Evolutionary conservation across 78 protist species (phyloP).

Genomic region (Dictyostelium firmibasis): DNA sequence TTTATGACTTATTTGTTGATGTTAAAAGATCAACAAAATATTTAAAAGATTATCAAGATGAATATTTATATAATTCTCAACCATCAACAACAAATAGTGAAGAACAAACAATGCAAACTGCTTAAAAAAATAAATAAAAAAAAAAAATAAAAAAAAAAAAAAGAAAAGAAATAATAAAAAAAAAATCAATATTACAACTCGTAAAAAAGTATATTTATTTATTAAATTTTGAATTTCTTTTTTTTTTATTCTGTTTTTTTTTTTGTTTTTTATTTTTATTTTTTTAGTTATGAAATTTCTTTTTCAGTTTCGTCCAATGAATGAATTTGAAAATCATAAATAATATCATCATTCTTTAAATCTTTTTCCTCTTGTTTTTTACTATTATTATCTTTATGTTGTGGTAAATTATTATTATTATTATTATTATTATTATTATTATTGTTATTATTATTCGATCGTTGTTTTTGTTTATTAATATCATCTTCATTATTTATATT

Average conservation of each 20-base stretch:
- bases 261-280: background rate
- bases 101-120: background rate
- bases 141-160: background rate
- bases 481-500: background rate
- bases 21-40: slow-evolving; percentile 91
- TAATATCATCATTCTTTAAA: background rate
- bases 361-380: background rate
- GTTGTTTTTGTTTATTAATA: background rate
- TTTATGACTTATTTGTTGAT: slow-evolving; percentile 94
- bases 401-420: background rate
- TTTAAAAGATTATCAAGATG: slow-evolving; percentile 90
- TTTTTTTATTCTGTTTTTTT: background rate
- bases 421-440: too few relatives aligned
- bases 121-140: background rate
- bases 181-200: background rate
- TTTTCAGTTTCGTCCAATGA: slow-evolving; percentile 5
- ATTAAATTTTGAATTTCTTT: background rate
- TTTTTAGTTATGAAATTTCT: background rate
- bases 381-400: background rate
- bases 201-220: background rate
- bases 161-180: background rate
- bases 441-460: too few relatives aligned
- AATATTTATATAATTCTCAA: slow-evolving; percentile 56
- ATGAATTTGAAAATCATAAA: slow-evolving; percentile 4
- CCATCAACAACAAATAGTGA: background rate